Evolutionary conservation across 371 early-diverging fungal species (phyloP).

Genomic region (Blakeslea trispora): DNA sequence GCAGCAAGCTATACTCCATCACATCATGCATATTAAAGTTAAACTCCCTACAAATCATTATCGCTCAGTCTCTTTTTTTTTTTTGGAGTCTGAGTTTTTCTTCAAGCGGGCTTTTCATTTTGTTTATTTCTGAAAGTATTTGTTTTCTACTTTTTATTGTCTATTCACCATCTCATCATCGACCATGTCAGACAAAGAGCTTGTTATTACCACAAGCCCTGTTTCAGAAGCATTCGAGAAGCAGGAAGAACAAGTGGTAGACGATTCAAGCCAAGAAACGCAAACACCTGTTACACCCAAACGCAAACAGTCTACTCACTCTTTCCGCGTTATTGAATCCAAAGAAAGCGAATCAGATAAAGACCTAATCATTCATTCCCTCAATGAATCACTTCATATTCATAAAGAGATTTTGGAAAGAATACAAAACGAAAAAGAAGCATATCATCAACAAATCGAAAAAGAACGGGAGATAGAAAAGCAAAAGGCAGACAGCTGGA

Average conservation of each 20-base stretch:
- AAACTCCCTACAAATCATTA: too few species aligned
- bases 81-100: too few species aligned
- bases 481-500: slow-evolving; percentile 15
- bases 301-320: slow-evolving; percentile 20
- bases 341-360: slow-evolving; percentile 25
- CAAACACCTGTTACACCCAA: slow-evolving; percentile 7
- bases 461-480: slow-evolving; percentile 30
- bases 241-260: not conserved
- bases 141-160: too few species aligned
- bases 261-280: slow-evolving; percentile 1
- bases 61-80: too few species aligned
- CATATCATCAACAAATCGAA: slow-evolving; percentile 23
- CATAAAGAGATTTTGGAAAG: slow-evolving; percentile 47
- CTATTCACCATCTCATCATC: too few species aligned
- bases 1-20: too few species aligned
- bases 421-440: slow-evolving; percentile 40
- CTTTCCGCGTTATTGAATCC: slow-evolving; percentile 17
- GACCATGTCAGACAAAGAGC: too few species aligned
- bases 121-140: too few species aligned
- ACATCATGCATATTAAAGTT: too few species aligned
- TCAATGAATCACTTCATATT: slow-evolving; percentile 43
- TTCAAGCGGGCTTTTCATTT: too few species aligned
- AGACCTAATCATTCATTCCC: slow-evolving; percentile 40
- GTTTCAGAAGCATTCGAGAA: not conserved
- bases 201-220: too few species aligned